phyloP scores from a whole-genome alignment of 768 basidiomycete genomes.

The Boletus sensibilis region DNA sequence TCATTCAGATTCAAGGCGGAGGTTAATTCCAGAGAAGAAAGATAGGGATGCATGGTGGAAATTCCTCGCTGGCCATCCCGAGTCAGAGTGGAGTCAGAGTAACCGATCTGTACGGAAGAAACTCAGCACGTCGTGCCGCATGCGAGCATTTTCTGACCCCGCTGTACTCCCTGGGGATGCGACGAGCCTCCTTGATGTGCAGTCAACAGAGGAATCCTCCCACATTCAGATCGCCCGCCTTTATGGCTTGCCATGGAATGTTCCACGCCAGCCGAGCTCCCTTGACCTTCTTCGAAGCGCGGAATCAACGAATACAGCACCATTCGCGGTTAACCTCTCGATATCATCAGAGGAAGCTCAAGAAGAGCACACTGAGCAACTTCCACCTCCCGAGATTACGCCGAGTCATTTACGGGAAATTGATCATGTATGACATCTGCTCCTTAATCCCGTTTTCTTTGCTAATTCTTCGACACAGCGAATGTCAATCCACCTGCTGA shows the following conservation, averaged over 20 bases:
- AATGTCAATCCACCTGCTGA: slow-evolving; percentile 70
- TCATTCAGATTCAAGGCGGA: slow-evolving; percentile 19
- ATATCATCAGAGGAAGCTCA: neutral
- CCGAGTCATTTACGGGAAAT: slow-evolving; percentile 55
- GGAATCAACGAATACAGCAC: neutral
- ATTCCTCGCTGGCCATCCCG: slow-evolving; percentile 67
- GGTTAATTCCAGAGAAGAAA: slow-evolving; percentile 63
- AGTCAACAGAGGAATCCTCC: slow-evolving; percentile 2
- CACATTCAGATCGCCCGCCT: neutral
- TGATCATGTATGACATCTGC: slow-evolving; percentile 55
- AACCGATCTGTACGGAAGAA: slow-evolving; percentile 16
- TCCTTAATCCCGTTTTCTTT: neutral
- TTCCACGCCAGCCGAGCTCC: neutral
- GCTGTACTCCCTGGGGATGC: neutral
- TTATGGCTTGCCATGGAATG: neutral
- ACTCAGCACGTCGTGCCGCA: slow-evolving; percentile 14
- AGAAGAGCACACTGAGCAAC: slow-evolving; percentile 1
- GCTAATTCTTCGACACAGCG: slow-evolving; percentile 41
- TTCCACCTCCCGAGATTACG: slow-evolving; percentile 54
- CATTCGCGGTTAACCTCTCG: neutral
- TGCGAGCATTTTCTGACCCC: slow-evolving; percentile 40
- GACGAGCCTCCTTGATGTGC: neutral
- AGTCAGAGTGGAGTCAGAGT: slow-evolving; percentile 59
- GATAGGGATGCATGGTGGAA: slow-evolving; percentile 81
- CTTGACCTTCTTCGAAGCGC: neutral